These are phyloP conservation scores for Ogataea saltuana DNA, from an alignment of 805 yeast genomes.

Conservation along the genomic window DNA sequence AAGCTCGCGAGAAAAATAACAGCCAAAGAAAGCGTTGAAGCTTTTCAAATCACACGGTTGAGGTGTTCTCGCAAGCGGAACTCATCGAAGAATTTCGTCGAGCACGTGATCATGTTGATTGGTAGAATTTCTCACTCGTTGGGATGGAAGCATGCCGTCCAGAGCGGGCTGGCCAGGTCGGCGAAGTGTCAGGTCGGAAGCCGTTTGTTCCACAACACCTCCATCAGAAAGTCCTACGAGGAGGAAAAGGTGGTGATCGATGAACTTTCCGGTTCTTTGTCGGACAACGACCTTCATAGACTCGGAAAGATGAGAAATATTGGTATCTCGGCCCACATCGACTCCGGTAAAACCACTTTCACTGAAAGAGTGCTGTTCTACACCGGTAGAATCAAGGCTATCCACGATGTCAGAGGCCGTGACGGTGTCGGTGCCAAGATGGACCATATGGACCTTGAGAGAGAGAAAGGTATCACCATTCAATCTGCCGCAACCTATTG, in stretches of 20 bases:
- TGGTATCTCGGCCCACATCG: slow-evolving; percentile 97
- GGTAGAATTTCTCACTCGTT: slow-evolving; percentile 3
- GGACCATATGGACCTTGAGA: slow-evolving; percentile 98
- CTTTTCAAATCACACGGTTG: too few relatives aligned
- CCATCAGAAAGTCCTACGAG: slow-evolving; percentile 49
- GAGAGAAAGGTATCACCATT: slow-evolving; percentile 98
- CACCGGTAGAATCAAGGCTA: slow-evolving; percentile 95
- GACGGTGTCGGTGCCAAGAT: slow-evolving; percentile 98
- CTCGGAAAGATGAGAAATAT: slow-evolving; percentile 78
- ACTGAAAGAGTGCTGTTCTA: slow-evolving; percentile 95
- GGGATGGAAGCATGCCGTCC: slow-evolving; percentile 3
- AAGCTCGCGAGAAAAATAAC: background rate
- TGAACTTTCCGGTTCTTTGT: slow-evolving; percentile 49
- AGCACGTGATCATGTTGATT: background rate
- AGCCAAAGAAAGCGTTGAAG: too few relatives aligned
- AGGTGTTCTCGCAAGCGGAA: too few relatives aligned
- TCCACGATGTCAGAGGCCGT: slow-evolving; percentile 95
- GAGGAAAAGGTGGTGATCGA: slow-evolving; percentile 74
- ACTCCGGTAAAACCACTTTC: slow-evolving; percentile 96
- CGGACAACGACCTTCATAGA: slow-evolving; percentile 52
- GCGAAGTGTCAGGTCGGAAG: background rate
- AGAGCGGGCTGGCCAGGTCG: background rate
- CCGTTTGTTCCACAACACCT: slow-evolving; percentile 39
- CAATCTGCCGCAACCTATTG: slow-evolving; percentile 99
- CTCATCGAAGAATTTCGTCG: background rate